These are phyloP conservation scores for Eutrema yunnanense DNA, from an alignment of 345 rosid species.

Conservation along the genomic window DNA sequence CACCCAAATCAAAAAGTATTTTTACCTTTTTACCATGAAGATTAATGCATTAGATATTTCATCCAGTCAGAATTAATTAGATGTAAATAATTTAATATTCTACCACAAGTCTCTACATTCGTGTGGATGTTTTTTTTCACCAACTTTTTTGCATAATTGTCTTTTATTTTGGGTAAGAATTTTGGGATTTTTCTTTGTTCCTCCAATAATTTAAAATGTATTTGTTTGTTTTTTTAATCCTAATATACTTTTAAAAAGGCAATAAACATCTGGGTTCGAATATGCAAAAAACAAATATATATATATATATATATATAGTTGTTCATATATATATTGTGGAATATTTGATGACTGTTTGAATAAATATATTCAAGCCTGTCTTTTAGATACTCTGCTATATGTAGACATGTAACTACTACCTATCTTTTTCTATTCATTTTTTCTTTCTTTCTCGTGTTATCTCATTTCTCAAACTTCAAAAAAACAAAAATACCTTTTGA, in stretches of 20 bases:
- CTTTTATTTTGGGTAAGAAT: neutral
- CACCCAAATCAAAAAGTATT: neutral
- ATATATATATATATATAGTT: neutral
- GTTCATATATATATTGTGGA: neutral
- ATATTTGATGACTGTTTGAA: slow-evolving; percentile 18
- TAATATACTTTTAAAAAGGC: neutral
- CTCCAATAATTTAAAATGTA: neutral
- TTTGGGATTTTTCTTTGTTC: neutral
- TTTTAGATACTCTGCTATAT: neutral
- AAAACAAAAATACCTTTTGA: neutral
- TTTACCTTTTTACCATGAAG: neutral
- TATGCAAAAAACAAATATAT: neutral
- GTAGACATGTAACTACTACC: neutral
- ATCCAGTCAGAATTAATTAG: neutral
- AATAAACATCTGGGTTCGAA: neutral
- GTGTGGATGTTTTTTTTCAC: neutral
- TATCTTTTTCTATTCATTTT: neutral
- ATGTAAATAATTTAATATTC: neutral
- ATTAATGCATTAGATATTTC: neutral
- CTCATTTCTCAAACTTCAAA: neutral
- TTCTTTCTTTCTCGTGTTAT: neutral
- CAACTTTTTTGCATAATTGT: neutral
- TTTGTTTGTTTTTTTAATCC: neutral
- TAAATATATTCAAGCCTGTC: slow-evolving; percentile 9
- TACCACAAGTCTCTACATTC: neutral